Conservation (phyloP, 2,329 filamentous ascomycete species). For the Alternaria triticimaculans region DNA sequence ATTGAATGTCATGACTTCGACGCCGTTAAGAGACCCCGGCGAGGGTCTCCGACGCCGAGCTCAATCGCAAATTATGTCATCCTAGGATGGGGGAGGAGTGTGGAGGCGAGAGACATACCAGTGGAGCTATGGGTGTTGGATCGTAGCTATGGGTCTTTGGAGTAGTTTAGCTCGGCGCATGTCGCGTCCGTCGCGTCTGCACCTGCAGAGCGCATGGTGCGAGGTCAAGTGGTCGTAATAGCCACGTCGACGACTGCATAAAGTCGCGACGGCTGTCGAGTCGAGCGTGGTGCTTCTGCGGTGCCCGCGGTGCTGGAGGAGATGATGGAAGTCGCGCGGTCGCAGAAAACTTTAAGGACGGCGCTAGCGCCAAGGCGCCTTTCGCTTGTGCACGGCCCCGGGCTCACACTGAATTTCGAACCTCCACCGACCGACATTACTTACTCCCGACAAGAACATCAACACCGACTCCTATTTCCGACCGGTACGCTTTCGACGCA, state of each 20-base stretch:
- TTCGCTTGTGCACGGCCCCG: constrained; percentile 17
- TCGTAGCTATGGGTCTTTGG: constrained; percentile 7
- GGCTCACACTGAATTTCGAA: constrained; percentile 20
- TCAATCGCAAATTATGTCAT: constrained; percentile 99
- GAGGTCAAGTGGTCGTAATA: not conserved
- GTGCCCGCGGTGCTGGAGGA: not conserved
- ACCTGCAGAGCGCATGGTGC: not conserved
- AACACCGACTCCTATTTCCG: constrained; percentile 47
- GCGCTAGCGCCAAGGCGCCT: constrained; percentile 17
- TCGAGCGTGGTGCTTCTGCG: not conserved
- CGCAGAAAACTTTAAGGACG: constrained; percentile 19
- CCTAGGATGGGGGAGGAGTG: constrained; percentile 56
- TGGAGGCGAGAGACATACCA: constrained; percentile 29
- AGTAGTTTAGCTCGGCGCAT: not conserved
- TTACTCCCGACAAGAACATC: constrained; percentile 39
- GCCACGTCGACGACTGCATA: not conserved
- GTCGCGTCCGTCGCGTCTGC: not conserved
- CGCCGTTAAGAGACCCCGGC: constrained; percentile 86
- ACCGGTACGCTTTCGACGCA: constrained; percentile 47
- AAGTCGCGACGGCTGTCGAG: not conserved
- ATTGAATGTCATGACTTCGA: constrained; percentile 82
- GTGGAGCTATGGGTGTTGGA: constrained; percentile 4
- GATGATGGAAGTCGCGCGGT: constrained; percentile 15
- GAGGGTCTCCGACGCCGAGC: constrained; percentile 81
- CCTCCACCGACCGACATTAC: constrained; percentile 19